Percentiles rank a stretch among this genome's conserved stretches.
Conservation (phyloP, 345 rosid genomes). For the Euphorbia pulcherrima region DNA sequence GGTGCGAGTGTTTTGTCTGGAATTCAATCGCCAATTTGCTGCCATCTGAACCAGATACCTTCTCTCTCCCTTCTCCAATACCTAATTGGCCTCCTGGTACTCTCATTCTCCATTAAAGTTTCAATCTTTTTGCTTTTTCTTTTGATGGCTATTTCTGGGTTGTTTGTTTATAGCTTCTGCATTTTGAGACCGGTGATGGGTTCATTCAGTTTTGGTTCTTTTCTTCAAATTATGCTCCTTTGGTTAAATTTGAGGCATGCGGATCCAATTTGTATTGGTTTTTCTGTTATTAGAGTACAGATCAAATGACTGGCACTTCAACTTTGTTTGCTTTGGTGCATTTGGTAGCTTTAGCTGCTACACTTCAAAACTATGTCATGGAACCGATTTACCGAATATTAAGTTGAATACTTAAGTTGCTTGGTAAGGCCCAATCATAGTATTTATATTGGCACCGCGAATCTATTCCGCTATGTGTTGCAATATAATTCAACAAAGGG, state of each 20-base stretch:
- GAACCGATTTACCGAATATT: no score
- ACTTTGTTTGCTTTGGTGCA: background rate
- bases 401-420: no score
- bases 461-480: no score
- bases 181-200: background rate
- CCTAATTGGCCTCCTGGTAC: slow-evolving; percentile 80
- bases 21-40: slow-evolving; percentile 20
- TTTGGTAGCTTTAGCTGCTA: background rate
- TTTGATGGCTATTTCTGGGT: slow-evolving; percentile 11
- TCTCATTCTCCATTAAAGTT: background rate
- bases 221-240: background rate
- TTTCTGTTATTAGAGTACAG: background rate
- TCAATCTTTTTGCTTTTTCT: background rate
- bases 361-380: no score
- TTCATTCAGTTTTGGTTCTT: background rate
- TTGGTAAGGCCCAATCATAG: no score
- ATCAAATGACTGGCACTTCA: background rate
- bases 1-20: slow-evolving; percentile 55
- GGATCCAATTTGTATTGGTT: background rate
- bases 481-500: no score
- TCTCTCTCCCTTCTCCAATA: slow-evolving; percentile 61
- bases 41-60: slow-evolving; percentile 40
- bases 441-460: no score
- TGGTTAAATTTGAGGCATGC: background rate
- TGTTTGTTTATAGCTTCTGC: slow-evolving; percentile 10